Conservation (phyloP, 2,329 filamentous ascomycete species). For the Xylaria sp. region DNA sequence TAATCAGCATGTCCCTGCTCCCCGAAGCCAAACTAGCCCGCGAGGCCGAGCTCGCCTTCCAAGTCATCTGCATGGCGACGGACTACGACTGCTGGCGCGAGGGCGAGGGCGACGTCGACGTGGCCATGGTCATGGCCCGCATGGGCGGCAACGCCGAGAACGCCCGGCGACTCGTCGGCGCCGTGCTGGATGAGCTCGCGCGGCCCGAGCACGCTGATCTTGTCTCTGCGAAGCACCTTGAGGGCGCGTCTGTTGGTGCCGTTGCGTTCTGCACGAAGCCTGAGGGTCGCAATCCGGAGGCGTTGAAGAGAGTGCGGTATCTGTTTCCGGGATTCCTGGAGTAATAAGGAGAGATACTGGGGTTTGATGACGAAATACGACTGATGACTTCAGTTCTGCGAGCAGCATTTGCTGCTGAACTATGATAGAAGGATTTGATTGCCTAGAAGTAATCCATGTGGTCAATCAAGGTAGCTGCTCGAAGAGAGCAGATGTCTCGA, state of each 20-base stretch:
- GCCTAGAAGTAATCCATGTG: slow-evolving; percentile 3
- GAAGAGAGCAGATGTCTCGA: not conserved
- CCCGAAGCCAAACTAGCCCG: slow-evolving; percentile 96
- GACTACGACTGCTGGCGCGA: slow-evolving; percentile 99
- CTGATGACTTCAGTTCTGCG: slow-evolving; percentile 15
- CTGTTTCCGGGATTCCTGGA: slow-evolving; percentile 84
- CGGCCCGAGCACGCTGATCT: slow-evolving; percentile 76
- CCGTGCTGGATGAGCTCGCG: slow-evolving; percentile 87
- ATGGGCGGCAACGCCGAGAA: slow-evolving; percentile 95
- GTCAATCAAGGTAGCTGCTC: not conserved
- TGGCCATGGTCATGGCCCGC: slow-evolving; percentile 96
- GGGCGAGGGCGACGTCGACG: slow-evolving; percentile 74
- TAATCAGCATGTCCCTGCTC: slow-evolving; percentile 98
- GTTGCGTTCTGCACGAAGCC: slow-evolving; percentile 85
- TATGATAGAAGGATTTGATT: slow-evolving; percentile 7
- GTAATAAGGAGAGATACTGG: not conserved
- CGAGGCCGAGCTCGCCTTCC: slow-evolving; percentile 95
- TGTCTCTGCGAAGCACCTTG: slow-evolving; percentile 83
- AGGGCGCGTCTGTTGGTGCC: slow-evolving; percentile 79
- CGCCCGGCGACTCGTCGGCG: slow-evolving; percentile 83
- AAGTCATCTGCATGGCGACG: slow-evolving; percentile 99
- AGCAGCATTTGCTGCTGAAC: not conserved
- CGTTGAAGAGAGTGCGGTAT: slow-evolving; percentile 82
- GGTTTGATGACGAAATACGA: slow-evolving; percentile 17
- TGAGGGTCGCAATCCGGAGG: slow-evolving; percentile 77